These are phyloP conservation scores for Eucalyptus pauciflora DNA, from an alignment of 345 rosid species.

Conservation along the genomic window DNA sequence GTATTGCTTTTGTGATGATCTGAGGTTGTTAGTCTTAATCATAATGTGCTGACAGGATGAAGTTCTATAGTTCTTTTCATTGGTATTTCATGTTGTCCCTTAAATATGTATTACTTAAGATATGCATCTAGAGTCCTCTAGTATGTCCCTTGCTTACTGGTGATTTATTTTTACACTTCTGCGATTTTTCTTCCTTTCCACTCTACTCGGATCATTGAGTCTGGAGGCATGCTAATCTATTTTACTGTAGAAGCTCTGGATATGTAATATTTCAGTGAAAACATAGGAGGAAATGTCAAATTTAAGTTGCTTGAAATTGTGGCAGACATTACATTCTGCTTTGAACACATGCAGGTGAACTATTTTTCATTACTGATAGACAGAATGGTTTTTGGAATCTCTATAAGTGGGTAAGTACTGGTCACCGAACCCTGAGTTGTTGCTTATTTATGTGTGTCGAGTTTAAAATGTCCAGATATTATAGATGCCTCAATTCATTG, in stretches of 20 bases:
- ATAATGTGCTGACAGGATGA: background rate
- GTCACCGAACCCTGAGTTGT: background rate
- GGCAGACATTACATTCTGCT: background rate
- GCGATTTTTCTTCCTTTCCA: background rate
- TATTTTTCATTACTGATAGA: slow-evolving; percentile 75
- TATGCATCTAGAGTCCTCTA: background rate
- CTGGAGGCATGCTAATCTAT: background rate
- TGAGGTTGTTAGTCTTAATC: background rate
- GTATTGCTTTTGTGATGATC: background rate
- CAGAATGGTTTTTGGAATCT: slow-evolving; percentile 85
- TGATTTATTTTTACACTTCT: background rate
- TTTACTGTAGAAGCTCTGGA: background rate
- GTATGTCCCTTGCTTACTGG: background rate
- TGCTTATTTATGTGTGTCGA: background rate
- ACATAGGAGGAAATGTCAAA: background rate
- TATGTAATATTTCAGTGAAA: background rate
- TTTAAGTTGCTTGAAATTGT: background rate
- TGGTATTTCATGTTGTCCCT: background rate
- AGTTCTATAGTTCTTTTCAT: background rate
- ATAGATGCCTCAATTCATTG: background rate
- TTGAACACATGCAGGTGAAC: slow-evolving; percentile 59
- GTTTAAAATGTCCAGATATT: background rate
- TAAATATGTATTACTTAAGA: background rate
- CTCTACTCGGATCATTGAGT: background rate
- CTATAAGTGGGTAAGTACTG: background rate